These are phyloP conservation scores for Capronia coronata DNA, from an alignment of 2,329 filamentous ascomycete genomes.

Conservation along the genomic window DNA sequence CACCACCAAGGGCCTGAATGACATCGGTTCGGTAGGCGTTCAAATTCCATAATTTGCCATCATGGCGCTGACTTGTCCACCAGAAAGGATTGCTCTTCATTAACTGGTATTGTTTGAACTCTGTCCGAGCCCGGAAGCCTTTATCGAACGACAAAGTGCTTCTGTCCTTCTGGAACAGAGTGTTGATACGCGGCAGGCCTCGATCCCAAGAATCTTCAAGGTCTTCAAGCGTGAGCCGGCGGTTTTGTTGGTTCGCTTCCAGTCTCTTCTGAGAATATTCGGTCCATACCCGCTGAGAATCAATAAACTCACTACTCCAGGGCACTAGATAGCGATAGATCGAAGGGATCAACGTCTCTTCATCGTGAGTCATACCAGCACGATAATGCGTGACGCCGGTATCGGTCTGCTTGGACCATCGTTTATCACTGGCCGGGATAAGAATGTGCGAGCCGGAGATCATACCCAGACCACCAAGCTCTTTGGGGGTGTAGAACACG, in stretches of 20 bases:
- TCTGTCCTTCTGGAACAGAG: conserved; percentile 95
- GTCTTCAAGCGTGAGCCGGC: conserved; percentile 88
- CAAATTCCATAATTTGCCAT: conserved; percentile 95
- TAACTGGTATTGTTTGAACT: conserved; percentile 97
- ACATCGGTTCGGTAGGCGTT: conserved; percentile 95
- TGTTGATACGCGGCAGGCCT: conserved; percentile 95
- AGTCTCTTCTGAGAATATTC: conserved; percentile 97
- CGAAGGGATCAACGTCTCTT: conserved; percentile 95
- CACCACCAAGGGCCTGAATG: conserved; percentile 90
- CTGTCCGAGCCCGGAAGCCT: conserved; percentile 87
- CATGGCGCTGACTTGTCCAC: conserved; percentile 97
- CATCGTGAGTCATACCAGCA: conserved; percentile 95
- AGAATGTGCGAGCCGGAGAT: conserved; percentile 97
- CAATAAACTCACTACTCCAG: conserved; percentile 98
- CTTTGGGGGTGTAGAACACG: conserved; percentile 98
- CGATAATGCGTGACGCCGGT: conserved; percentile 95
- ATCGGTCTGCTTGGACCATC: conserved; percentile 97
- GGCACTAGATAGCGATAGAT: conserved; percentile 99
- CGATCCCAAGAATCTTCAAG: conserved; percentile 98
- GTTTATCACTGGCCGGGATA: conserved; percentile 94
- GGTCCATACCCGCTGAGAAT: conserved; percentile 97
- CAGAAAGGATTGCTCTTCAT: conserved; percentile 99
- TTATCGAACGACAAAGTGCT: conserved; percentile 98
- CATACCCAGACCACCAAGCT: conserved; percentile 94
- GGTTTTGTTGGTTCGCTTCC: conserved; percentile 95